phyloP scores from a whole-genome alignment of 2,329 filamentous ascomycete species.

The Zarea fungicola region DNA sequence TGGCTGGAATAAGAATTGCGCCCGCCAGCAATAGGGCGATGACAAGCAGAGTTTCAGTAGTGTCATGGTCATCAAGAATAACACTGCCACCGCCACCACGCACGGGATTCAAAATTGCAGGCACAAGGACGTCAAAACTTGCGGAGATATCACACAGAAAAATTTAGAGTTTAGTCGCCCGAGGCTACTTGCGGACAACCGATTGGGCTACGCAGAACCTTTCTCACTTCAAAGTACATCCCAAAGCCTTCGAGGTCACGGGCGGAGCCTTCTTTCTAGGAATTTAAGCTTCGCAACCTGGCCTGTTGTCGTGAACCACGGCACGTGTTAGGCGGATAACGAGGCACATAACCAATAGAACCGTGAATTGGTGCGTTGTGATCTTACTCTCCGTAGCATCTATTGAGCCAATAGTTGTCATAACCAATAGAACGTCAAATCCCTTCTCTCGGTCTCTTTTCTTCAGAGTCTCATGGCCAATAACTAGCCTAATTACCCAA shows the following conservation, averaged over 20 bases:
- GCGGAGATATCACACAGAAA: not conserved
- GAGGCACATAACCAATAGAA: not conserved
- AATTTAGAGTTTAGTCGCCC: conserved; percentile 1
- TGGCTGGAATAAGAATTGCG: too few species aligned
- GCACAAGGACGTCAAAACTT: not conserved
- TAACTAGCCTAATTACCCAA: too few species aligned
- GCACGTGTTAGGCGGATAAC: not conserved
- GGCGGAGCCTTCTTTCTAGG: not conserved
- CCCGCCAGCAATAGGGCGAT: not conserved
- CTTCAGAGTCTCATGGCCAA: too few species aligned
- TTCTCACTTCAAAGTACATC: not conserved
- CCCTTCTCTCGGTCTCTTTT: too few species aligned
- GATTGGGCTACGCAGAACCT: not conserved
- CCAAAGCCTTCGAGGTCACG: not conserved
- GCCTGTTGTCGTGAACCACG: not conserved
- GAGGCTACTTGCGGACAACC: not conserved
- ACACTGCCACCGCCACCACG: not conserved
- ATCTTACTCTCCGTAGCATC: not conserved
- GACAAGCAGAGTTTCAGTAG: not conserved
- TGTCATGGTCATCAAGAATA: not conserved
- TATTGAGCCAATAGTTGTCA: too few species aligned
- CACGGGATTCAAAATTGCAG: not conserved
- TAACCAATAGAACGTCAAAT: too few species aligned
- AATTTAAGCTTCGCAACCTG: not conserved
- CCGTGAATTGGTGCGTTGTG: not conserved